Base-by-base conservation (phyloP, 805 yeast species). In the Ascoidea rubescens region DNA sequence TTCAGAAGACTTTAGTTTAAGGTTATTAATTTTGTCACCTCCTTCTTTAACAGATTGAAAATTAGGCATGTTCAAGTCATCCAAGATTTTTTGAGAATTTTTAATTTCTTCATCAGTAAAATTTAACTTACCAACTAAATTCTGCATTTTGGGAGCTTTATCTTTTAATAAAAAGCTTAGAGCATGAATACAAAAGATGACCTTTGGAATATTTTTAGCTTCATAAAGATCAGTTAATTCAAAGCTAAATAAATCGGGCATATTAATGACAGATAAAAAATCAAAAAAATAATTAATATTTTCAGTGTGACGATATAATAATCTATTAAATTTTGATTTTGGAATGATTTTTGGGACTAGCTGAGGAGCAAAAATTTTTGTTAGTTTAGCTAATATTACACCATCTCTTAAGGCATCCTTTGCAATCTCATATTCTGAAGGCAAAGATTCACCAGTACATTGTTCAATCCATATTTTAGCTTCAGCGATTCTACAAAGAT, bases 221-320 rank as follows among this genome's bases (percentile, higher is more conserved):
- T 93, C 97, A 67, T 89, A 93, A 44, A 93, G 72, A 66, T 93
- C 99, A 4, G 96, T 89, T 54, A 90, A 75, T 64, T 91, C 99
- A 63, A 93, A 93, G 49, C 85, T 76, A 64, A 90, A 93, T 52
- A 89, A 73, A 53, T 87, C 90, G 0, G 98, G 99, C 57, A 93
- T 80, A 31, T 78, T 81, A 55, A 88, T 73, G 54, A 71, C 77
- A 52, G 78, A 82, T 33, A 88, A 70, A 52, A 91, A 77, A 21
- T 75, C 71, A 63, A 91, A 82, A 64, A 91, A 90, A 30, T 80
- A 72, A 59, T 87, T 87, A 62, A 93, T 91, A 64, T 93, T 93
- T 63, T 93, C 97, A 0, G 96, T 87, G 64, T 88, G 96, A 55
- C 87, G 80, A 71, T 87, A 93, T 63, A 87, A 90, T 46, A 90